Base-by-base conservation (phyloP, 2,329 filamentous ascomycete species). In the Scedosporium minutisporum region DNA sequence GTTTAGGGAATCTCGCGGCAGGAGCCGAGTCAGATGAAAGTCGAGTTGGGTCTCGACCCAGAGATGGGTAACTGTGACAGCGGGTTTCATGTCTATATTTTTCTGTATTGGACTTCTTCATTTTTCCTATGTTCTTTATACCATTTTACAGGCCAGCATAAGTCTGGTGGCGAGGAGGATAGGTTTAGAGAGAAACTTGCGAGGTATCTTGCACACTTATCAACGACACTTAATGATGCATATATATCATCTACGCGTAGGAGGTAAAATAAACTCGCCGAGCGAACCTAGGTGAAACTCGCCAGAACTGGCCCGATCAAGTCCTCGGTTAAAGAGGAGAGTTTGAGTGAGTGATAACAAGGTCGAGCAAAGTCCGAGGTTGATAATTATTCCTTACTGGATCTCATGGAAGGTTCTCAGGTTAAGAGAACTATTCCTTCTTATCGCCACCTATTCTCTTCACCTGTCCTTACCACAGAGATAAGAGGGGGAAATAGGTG, bases 11-110 rank as follows among this genome's bases (percentile, higher is more conserved):
- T 44, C 25, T 57, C 27, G 33, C 27, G 60, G 10, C 23, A 25
- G 48, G 25, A 57, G 38, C 23, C 12, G 38, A 29, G 18, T 41
- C 18, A n/a, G 46, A 44, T 23, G 42, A n/a, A 27, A 61, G 46
- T 25, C 25, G 23, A 12, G 33, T 21, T n/a, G 48, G 29, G 29
- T 51, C 23, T 60, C 48, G 58, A 60, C 23, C 58, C 58, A 29
- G 58, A 51, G 6, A 14, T 59, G 6, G 21, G 48, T 18, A 48
- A 38, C n/a, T 12, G 58, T 16, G 51, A 29, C 25, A 6, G 6
- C 42, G 16, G 57, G 44, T 51, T 64, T 68, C 66, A 67, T 69
- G 68, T 68, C 66, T 63, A 65, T 65, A 68, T 68, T 67, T 68
- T 63, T 61, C 61, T 61, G 62, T 63, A 60, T 60, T 62, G 58